Percentiles rank a stretch among this genome's conserved stretches.
These are phyloP conservation scores for Paecilomyces sp. DNA, from an alignment of 2,329 filamentous ascomycete species.

Conservation along the genomic window DNA sequence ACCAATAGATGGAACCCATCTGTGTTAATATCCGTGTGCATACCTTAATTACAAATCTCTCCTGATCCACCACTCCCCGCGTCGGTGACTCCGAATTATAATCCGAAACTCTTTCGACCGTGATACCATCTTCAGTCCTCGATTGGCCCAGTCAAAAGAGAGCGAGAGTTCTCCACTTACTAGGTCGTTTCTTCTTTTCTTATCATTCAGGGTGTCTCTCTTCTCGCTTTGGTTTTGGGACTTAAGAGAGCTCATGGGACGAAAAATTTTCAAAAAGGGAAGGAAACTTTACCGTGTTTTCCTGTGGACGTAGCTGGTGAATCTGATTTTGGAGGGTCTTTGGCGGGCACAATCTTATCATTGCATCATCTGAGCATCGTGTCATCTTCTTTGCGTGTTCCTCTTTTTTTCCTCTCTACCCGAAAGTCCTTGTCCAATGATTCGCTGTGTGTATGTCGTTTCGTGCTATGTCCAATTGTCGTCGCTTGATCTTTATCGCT, in stretches of 20 bases:
- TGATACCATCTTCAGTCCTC: constrained; percentile 2
- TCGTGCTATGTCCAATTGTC: not conserved
- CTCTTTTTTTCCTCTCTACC: not conserved
- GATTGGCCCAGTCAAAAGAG: constrained; percentile 1
- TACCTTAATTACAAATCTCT: constrained; percentile 2
- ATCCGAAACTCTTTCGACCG: constrained; percentile 2
- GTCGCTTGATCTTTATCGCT: not conserved
- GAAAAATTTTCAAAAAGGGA: not conserved
- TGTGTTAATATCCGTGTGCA: constrained; percentile 3
- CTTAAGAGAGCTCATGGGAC: not conserved
- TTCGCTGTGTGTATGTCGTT: not conserved
- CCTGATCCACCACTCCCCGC: not conserved
- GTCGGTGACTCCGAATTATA: constrained; percentile 4
- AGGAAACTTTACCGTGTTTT: not conserved
- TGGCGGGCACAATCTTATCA: not conserved
- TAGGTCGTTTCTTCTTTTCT: not conserved
- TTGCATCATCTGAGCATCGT: not conserved
- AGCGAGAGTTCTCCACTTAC: not conserved
- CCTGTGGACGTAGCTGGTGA: not conserved
- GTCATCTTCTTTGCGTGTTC: not conserved
- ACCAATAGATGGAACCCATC: constrained; percentile 12
- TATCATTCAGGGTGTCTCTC: not conserved
- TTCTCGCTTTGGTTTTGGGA: not conserved
- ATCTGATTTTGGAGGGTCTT: not conserved
- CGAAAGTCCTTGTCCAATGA: not conserved